A percentile compares a stretch with the other conserved stretches of the same genome.
These are phyloP conservation scores for Beauveria rudraprayagi DNA, from an alignment of 2,329 filamentous ascomycete species.

Conservation along the genomic window DNA sequence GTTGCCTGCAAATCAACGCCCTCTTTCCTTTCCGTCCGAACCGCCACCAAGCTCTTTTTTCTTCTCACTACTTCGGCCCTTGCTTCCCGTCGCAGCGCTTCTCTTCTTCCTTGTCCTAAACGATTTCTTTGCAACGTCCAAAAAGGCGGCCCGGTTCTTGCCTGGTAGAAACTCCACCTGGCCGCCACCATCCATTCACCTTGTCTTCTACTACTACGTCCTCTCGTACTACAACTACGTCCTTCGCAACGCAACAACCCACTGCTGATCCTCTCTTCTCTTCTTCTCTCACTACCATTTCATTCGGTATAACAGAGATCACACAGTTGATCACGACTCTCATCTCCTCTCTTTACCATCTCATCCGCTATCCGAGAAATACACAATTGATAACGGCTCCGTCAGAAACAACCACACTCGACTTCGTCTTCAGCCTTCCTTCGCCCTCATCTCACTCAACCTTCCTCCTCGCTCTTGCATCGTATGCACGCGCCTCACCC, in stretches of 20 bases:
- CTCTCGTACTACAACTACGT: not conserved
- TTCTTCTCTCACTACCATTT: not conserved
- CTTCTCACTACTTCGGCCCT: not conserved
- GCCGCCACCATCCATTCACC: not conserved
- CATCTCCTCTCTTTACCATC: not conserved
- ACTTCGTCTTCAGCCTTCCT: not conserved
- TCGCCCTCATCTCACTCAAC: not conserved
- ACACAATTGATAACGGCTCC: not conserved
- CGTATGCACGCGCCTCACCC: not conserved
- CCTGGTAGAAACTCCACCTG: slow-evolving; percentile 1
- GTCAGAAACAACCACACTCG: not conserved
- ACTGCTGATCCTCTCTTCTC: not conserved
- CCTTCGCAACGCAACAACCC: not conserved
- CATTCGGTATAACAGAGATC: no score
- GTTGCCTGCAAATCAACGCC: not conserved
- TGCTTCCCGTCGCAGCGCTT: not conserved
- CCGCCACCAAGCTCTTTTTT: not conserved
- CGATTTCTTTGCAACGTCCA: slow-evolving; percentile 3
- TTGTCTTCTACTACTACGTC: not conserved
- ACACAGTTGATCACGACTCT: no score
- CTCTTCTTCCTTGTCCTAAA: not conserved
- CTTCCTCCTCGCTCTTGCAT: not conserved
- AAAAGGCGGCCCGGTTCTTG: slow-evolving; percentile 10
- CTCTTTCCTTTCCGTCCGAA: not conserved
- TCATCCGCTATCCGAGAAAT: not conserved